These are phyloP conservation scores for Paracorniculantispora psalliotae DNA, from an alignment of 2,329 filamentous ascomycete species.

Conservation along the genomic window DNA sequence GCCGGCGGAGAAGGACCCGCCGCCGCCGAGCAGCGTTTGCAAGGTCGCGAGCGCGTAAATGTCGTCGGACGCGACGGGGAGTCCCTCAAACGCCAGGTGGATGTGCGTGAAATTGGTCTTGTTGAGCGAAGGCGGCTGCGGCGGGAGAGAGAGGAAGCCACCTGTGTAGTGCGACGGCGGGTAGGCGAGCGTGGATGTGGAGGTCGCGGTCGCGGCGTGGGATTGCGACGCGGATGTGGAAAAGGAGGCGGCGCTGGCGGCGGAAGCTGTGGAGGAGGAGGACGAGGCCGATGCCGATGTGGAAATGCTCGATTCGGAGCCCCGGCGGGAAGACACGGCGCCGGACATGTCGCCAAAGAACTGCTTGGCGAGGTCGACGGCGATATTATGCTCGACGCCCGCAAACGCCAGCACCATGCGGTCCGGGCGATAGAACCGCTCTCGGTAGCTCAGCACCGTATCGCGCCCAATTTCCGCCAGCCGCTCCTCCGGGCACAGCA, in stretches of 20 bases:
- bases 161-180: conserved; percentile 81
- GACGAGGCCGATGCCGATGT: conserved; percentile 27
- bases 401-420: conserved; percentile 93
- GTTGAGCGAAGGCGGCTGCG: conserved; percentile 73
- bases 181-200: conserved; percentile 36
- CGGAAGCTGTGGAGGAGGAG: conserved; percentile 45
- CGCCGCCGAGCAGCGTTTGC: conserved; percentile 91
- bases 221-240: conserved; percentile 66
- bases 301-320: conserved; percentile 51
- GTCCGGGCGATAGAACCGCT: conserved; percentile 82
- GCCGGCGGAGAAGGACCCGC: conserved; percentile 93
- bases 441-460: conserved; percentile 73
- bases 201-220: conserved; percentile 56
- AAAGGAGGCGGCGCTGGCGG: conserved; percentile 78
- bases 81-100: conserved; percentile 90
- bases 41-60: conserved; percentile 95
- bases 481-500: conserved; percentile 84
- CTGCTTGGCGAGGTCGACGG: conserved; percentile 72
- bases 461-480: conserved; percentile 67
- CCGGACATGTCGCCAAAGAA: conserved; percentile 85
- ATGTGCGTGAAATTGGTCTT: conserved; percentile 83
- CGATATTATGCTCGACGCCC: conserved; percentile 76
- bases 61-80: conserved; percentile 83
- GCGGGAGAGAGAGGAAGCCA: conserved; percentile 81
- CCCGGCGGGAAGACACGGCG: conserved; percentile 44